Evolutionary conservation across 257 asterid genomes (phyloP).

Genomic region (Fraxinus quadrangulata): DNA sequence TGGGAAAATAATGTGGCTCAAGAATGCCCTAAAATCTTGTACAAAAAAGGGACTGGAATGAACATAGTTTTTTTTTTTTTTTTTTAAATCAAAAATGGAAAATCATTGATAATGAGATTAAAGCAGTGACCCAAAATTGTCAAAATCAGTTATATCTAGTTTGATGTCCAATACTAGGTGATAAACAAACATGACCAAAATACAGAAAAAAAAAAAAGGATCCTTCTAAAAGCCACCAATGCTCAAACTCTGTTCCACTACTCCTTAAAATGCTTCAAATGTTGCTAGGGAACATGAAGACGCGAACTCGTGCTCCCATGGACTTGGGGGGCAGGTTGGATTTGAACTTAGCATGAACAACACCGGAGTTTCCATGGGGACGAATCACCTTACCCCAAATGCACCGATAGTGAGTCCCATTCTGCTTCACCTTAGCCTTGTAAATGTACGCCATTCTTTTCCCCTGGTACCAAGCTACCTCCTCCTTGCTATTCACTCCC

Average conservation of each 20-base stretch:
- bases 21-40: too few species aligned
- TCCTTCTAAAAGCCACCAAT: background rate
- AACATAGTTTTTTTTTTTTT: too few species aligned
- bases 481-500: constrained; percentile 40
- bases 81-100: background rate
- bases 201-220: background rate
- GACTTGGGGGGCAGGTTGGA: constrained; percentile 49
- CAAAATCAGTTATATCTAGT: background rate
- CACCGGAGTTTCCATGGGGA: constrained; percentile 44
- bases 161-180: background rate
- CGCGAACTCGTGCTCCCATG: constrained; percentile 43
- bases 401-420: constrained; percentile 1
- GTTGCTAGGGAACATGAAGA: constrained; percentile 42
- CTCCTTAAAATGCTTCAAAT: constrained; percentile 13
- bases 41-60: too few species aligned
- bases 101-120: background rate
- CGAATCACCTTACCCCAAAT: constrained; percentile 40
- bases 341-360: constrained; percentile 35
- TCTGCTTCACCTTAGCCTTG: constrained; percentile 37
- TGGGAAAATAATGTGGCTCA: too few species aligned
- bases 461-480: constrained; percentile 40
- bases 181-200: background rate
- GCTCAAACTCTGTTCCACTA: background rate
- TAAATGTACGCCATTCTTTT: constrained; percentile 42
- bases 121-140: background rate